Evolutionary conservation across 306 rosid species (phyloP), one percentile per base, ranked within the genome.

Genomic region (Vachellia pachyceras): DNA sequence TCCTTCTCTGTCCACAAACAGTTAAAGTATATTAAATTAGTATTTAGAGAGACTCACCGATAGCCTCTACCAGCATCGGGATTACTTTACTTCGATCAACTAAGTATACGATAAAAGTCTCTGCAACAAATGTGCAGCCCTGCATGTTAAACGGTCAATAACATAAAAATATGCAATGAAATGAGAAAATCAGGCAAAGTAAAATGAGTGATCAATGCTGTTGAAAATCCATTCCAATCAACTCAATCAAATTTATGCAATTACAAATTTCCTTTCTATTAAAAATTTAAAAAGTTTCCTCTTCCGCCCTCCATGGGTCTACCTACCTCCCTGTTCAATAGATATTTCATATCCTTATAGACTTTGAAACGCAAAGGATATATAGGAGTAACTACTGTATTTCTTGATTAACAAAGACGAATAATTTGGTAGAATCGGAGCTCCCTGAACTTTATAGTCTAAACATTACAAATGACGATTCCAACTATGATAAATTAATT

Each of bases 1-100:
- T 41, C 33, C 44, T n/a, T 41, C 73, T 41, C 52, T 64, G 47
- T 20, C 35, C 1, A 44, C 74, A 67, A 75, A 65, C 39, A 69
- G 8, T 18, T 39, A 55, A 5, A 67, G 64, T 13, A 61, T 10
- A 33, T 29, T 4, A 60, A 61, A 1, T 54, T 54, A 71, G 37
- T 18, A 36, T 44, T 11, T 15, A 82, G 55, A 67, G 55, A 73
- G 10, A 72, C 90, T 87, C 83, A 95, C 98, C 99, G 69, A 95
- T 84, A 72, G 99, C 97, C 72, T 95, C 98, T 82, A 93, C 89
- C 63, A 93, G 90, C 88, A 80, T 67, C 79, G 80, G 77, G 72
- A 95, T 91, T 77, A 90, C 92, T 86, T 88, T 92, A 46, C 81
- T 83, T 55, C 83, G 89, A 79, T 90, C 86, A 68, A 84, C 86